These are phyloP conservation scores for Tephrocybe sp. DNA, from an alignment of 768 basidiomycete genomes.

Conservation along the genomic window DNA sequence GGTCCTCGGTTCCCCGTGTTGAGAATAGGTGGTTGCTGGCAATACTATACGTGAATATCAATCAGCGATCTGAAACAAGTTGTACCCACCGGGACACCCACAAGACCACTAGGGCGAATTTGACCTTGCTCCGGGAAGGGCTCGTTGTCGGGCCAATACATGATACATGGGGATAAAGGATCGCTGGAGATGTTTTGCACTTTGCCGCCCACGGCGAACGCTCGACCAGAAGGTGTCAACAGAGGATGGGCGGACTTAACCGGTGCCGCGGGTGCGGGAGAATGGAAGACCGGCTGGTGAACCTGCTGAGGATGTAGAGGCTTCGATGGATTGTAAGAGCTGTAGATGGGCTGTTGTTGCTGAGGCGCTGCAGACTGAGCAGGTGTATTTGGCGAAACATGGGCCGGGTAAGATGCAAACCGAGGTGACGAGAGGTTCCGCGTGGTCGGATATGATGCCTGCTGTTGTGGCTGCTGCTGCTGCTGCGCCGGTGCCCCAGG, in stretches of 20 bases:
- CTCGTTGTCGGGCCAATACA: constrained; percentile 94
- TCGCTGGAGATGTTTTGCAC: constrained; percentile 80
- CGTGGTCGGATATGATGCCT: constrained; percentile 24
- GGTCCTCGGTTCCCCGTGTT: constrained; percentile 90
- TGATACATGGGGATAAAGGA: constrained; percentile 71
- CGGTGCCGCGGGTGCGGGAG: constrained; percentile 24
- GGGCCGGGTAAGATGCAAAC: constrained; percentile 26
- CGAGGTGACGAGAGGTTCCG: constrained; percentile 30
- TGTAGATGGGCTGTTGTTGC: constrained; percentile 10
- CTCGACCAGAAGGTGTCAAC: constrained; percentile 81
- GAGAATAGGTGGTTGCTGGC: constrained; percentile 79
- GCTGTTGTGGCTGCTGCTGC: constrained; percentile 26
- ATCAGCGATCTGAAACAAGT: constrained; percentile 4
- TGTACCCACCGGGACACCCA: constrained; percentile 50
- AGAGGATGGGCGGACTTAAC: constrained; percentile 60
- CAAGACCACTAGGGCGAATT: constrained; percentile 60
- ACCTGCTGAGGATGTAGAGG: constrained; percentile 10
- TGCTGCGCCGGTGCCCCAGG: constrained; percentile 17
- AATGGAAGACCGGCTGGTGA: constrained; percentile 16
- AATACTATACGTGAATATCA: constrained; percentile 5
- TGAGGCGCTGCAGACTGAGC: neutral
- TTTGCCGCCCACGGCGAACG: constrained; percentile 73
- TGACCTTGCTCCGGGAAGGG: constrained; percentile 79
- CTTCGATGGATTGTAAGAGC: constrained; percentile 17
- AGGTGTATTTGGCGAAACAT: constrained; percentile 9